Evolutionary conservation across 352 stramenopile species (phyloP).

Genomic region (Pythium phragmiticola): DNA sequence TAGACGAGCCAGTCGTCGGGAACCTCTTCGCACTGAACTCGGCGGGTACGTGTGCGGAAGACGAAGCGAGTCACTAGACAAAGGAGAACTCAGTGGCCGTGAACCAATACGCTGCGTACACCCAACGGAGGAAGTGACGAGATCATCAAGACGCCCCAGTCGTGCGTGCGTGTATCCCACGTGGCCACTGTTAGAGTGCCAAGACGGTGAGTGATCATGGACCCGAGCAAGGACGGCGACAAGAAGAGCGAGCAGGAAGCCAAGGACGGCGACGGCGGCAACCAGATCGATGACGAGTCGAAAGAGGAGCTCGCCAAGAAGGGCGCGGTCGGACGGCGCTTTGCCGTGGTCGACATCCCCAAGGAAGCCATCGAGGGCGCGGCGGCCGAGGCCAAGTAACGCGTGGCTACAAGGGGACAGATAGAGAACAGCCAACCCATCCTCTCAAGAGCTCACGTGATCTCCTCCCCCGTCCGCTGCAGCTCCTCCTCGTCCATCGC

Average conservation of each 20-base stretch:
- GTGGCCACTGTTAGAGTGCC: too few relatives aligned
- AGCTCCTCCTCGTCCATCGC: neutral
- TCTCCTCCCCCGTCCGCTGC: neutral
- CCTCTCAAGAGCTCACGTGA: neutral
- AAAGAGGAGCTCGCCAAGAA: conserved; percentile 34
- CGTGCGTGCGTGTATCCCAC: too few relatives aligned
- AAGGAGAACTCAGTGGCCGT: too few relatives aligned
- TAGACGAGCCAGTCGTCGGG: too few relatives aligned
- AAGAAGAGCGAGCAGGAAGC: conserved; percentile 24
- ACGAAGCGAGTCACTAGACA: too few relatives aligned
- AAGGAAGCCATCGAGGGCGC: conserved; percentile 20
- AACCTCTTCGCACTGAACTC: too few relatives aligned
- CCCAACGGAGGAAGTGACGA: neutral
- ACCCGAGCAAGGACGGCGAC: conserved; percentile 27
- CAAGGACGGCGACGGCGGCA: conserved; percentile 19
- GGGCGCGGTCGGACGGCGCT: conserved; percentile 32
- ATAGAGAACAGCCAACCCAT: neutral
- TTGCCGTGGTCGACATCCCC: conserved; percentile 30
- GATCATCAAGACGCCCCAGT: too few relatives aligned
- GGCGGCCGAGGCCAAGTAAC: conserved; percentile 22
- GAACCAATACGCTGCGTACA: too few relatives aligned
- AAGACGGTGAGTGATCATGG: conserved; percentile 9
- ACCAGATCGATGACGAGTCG: conserved; percentile 28
- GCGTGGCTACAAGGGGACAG: neutral
- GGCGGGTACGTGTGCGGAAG: too few relatives aligned